A percentile compares a stretch with the other conserved stretches of the same genome.
phyloP scores from a whole-genome alignment of 2,329 filamentous ascomycete species.

The Graphilbum ipis-grandicollis region DNA sequence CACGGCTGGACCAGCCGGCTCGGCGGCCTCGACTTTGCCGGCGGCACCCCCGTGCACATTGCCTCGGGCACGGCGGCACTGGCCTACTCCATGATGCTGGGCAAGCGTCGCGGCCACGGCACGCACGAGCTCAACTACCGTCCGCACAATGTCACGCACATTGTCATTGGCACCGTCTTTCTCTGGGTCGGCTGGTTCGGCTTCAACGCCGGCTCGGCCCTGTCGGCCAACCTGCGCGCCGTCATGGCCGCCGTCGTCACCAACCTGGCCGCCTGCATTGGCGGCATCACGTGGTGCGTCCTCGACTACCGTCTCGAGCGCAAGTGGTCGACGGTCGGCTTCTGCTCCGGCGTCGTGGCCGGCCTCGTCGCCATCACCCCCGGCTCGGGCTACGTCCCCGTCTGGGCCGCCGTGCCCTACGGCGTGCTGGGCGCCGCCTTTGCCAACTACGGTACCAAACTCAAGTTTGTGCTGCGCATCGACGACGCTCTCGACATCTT shows the following conservation, averaged over 20 bases:
- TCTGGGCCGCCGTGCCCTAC: conserved; percentile 69
- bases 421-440: conserved; percentile 59
- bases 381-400: conserved; percentile 66
- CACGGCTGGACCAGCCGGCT: conserved; percentile 63
- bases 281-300: conserved; percentile 77
- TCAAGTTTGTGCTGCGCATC: conserved; percentile 67
- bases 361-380: conserved; percentile 81
- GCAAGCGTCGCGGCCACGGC: conserved; percentile 68
- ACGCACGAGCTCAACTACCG: conserved; percentile 83
- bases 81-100: conserved; percentile 82
- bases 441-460: conserved; percentile 81
- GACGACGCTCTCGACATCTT: conserved; percentile 85
- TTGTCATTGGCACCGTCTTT: conserved; percentile 84
- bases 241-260: conserved; percentile 79
- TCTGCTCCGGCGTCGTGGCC: conserved; percentile 79
- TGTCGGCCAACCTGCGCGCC: conserved; percentile 66
- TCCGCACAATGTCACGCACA: conserved; percentile 83
- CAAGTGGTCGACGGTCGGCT: conserved; percentile 87
- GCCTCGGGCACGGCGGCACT: conserved; percentile 67
- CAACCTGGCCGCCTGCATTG: conserved; percentile 68
- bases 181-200: conserved; percentile 94
- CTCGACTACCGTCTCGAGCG: conserved; percentile 76
- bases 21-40: conserved; percentile 76
- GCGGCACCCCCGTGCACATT: conserved; percentile 82
- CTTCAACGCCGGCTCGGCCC: conserved; percentile 76